Evolutionary conservation across 2,329 filamentous ascomycete species (phyloP), one percentile per base, ranked within the genome.

Genomic region (Alternaria tenuissima): DNA sequence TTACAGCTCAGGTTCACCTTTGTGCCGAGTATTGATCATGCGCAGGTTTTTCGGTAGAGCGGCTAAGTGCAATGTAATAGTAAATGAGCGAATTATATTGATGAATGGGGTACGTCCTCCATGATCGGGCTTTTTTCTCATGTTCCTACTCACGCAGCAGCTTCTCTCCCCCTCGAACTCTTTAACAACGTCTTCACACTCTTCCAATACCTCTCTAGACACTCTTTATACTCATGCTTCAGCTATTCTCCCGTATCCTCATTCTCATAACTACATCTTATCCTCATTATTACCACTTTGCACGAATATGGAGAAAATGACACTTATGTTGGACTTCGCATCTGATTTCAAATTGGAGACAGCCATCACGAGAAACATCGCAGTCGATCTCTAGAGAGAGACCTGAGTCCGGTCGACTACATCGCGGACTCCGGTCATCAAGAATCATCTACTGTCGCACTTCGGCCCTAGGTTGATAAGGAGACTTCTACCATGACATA

Each of bases 231-330:
- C 12, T 7, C 6, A 14, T 36, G 3, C 32, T 14, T 36, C 32
- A 12, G 32, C 32, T 3, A 36, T 7, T 36, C 32, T 36, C 1
- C 0, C 28, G 11, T 30, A 5, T 11, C 9, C 4, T 30, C 28
- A 30, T 30, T 12, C 11, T 9, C 9, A 30, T 1, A 30, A 30
- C 7, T 11, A 11, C 28, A 0, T 0, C 28, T 30, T 30, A 0
- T 0, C 28, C 5, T 30, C 28, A 11, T 30, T 12, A 30, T 11
- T 11, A 30, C 32, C 14, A 36, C 14, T 36, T 36, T 14, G 4
- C 5, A 36, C 5, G 32, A 6, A 36, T 14, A 36, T 16, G 0
- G 32, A 2, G 4, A 6, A 11, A 14, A 36, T 36, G 32, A 1
- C 32, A 6, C 32, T 36, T 1, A 6, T 12, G 11, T 36, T 16